Conservation (phyloP, 805 yeast genomes). For the Yueomyces sp. region DNA sequence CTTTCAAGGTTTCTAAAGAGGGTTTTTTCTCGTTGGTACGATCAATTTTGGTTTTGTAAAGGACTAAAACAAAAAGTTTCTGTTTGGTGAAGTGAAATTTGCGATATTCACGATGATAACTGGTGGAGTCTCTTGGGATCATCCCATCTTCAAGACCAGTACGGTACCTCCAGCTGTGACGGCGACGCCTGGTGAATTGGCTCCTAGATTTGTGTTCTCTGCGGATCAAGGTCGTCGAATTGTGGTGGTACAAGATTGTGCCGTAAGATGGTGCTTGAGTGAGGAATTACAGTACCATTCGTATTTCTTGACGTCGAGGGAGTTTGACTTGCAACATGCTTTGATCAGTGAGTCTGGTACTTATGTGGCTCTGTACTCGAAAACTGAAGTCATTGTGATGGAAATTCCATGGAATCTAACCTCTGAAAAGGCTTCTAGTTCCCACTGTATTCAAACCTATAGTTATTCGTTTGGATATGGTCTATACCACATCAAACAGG, state of each 20-base stretch:
- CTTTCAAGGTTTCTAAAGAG: too few relatives aligned
- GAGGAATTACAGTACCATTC: slow-evolving; percentile 4
- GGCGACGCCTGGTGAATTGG: not conserved
- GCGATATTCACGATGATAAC: too few relatives aligned
- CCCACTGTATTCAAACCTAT: not conserved
- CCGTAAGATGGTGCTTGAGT: slow-evolving; percentile 11
- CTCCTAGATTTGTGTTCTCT: slow-evolving; percentile 9
- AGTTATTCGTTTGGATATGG: not conserved
- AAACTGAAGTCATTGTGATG: slow-evolving; percentile 8
- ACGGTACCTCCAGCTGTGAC: too few relatives aligned
- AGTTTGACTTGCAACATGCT: slow-evolving; percentile 3
- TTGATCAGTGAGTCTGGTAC: slow-evolving; percentile 9
- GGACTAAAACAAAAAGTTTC: too few relatives aligned
- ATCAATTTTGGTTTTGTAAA: too few relatives aligned
- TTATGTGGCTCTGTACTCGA: slow-evolving; percentile 11
- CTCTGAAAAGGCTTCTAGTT: slow-evolving; percentile 1
- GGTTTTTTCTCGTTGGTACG: too few relatives aligned
- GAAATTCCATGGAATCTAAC: slow-evolving; percentile 18
- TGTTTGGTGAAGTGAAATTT: too few relatives aligned
- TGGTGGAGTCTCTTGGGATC: too few relatives aligned
- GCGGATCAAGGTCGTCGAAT: slow-evolving; percentile 7
- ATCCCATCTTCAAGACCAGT: too few relatives aligned
- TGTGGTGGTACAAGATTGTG: slow-evolving; percentile 8
- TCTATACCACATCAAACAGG: slow-evolving; percentile 24
- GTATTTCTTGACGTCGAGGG: slow-evolving; percentile 4